Conservation (phyloP, 371 early-diverging fungal genomes). For the Conidiobolus coronatus region DNA sequence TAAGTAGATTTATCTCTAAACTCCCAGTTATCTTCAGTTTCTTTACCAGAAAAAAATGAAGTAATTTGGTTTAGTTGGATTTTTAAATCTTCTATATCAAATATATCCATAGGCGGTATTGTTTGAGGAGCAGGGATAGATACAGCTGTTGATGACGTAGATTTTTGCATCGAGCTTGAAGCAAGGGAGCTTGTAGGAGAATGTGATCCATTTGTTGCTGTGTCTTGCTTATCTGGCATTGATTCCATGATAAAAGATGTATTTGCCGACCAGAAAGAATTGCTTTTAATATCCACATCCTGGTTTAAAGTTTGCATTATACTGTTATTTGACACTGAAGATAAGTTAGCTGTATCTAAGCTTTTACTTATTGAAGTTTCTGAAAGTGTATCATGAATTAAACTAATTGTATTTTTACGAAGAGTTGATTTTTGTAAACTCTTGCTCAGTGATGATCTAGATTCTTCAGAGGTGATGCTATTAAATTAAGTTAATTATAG, state of each 20-base stretch:
- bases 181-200: not conserved
- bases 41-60: not conserved
- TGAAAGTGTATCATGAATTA: not conserved
- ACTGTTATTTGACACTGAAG: no score
- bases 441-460: not conserved
- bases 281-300: no score
- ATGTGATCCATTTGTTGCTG: not conserved
- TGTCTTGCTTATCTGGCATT: not conserved
- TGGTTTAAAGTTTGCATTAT: no score
- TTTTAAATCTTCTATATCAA: not conserved
- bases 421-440: not conserved
- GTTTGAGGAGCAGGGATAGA: not conserved
- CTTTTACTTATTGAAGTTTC: not conserved
- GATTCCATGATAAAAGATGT: no score
- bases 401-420: not conserved
- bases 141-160: not conserved
- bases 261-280: no score
- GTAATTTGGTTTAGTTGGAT: not conserved
- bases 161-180: not conserved
- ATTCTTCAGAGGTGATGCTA: not conserved
- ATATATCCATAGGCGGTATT: not conserved
- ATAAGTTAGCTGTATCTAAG: no score
- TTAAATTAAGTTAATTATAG: no score
- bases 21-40: conserved; percentile 4
- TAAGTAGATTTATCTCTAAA: not conserved